These are phyloP conservation scores for Fonsecaea erecta DNA, from an alignment of 2,329 filamentous ascomycete genomes.

Conservation along the genomic window DNA sequence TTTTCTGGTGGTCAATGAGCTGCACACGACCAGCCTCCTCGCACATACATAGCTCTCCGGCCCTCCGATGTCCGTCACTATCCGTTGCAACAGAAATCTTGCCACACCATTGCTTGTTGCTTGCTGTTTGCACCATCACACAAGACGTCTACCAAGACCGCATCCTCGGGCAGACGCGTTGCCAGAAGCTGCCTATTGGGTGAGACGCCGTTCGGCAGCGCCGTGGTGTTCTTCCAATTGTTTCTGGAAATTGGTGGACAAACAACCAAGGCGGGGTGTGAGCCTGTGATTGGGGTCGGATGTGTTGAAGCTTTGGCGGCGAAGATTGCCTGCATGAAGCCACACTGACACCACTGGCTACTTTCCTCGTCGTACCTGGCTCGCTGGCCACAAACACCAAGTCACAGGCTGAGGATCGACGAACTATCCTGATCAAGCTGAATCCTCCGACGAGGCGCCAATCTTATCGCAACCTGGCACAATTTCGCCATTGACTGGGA, in stretches of 20 bases:
- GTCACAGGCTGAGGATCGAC: conserved; percentile 14
- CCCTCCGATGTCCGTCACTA: neutral
- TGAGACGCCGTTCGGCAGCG: neutral
- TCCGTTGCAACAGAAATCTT: conserved; percentile 2
- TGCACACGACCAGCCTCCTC: neutral
- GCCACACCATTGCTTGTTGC: conserved; percentile 16
- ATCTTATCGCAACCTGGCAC: conserved; percentile 21
- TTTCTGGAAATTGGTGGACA: neutral
- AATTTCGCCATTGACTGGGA: neutral
- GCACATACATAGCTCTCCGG: neutral
- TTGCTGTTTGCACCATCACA: neutral
- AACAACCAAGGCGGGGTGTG: neutral
- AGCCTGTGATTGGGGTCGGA: conserved; percentile 3
- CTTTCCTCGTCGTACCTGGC: conserved; percentile 2
- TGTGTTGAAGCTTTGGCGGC: neutral
- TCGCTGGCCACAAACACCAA: conserved; percentile 12
- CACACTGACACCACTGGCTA: conserved; percentile 3
- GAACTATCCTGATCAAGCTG: neutral
- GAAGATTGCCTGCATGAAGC: conserved; percentile 6
- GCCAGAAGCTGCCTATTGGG: neutral
- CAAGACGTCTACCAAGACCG: neutral
- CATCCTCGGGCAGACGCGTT: neutral
- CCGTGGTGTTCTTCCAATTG: neutral
- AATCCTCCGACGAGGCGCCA: conserved; percentile 12
- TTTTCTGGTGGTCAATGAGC: neutral